Evolutionary conservation across 805 yeast genomes (phyloP).

Genomic region (Candida orba): DNA sequence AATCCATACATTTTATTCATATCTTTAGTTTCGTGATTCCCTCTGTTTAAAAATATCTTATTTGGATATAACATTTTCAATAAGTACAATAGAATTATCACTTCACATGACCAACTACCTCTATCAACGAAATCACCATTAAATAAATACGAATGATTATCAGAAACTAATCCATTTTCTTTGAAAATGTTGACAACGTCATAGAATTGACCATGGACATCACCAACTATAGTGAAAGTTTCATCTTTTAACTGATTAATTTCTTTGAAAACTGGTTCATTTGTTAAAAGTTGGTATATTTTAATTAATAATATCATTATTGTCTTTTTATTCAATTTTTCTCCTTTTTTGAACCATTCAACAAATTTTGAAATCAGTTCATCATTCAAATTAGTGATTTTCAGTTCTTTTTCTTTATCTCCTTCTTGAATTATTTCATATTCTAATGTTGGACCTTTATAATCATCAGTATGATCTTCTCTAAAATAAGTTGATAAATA

Average conservation of each 20-base stretch:
- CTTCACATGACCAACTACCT: slow-evolving; percentile 98
- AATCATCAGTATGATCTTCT: slow-evolving; percentile 37
- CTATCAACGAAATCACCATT: slow-evolving; percentile 98
- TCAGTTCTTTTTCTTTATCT: slow-evolving; percentile 11
- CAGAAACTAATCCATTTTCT: slow-evolving; percentile 62
- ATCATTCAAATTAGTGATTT: slow-evolving; percentile 30
- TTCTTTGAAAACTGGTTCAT: slow-evolving; percentile 75
- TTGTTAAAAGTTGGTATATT: slow-evolving; percentile 53
- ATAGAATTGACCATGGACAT: slow-evolving; percentile 94
- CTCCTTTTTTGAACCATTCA: slow-evolving; percentile 64
- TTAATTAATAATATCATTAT: slow-evolving; percentile 75
- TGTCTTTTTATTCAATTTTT: slow-evolving; percentile 69
- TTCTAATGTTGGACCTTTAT: slow-evolving; percentile 52
- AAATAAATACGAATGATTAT: slow-evolving; percentile 67
- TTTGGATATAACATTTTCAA: slow-evolving; percentile 72
- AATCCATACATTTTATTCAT: slow-evolving; percentile 97
- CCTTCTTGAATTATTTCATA: slow-evolving; percentile 25
- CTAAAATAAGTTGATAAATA: slow-evolving; percentile 1
- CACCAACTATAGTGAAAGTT: slow-evolving; percentile 82
- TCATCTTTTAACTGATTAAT: slow-evolving; percentile 26
- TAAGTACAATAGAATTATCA: slow-evolving; percentile 71
- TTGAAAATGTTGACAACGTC: slow-evolving; percentile 79
- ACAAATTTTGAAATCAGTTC: slow-evolving; percentile 61
- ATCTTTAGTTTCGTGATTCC: slow-evolving; percentile 93
- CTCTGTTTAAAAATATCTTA: slow-evolving; percentile 73